These are phyloP conservation scores for Caloboletus inedulis DNA, from an alignment of 1,284 basidiomycete species.

Conservation along the genomic window DNA sequence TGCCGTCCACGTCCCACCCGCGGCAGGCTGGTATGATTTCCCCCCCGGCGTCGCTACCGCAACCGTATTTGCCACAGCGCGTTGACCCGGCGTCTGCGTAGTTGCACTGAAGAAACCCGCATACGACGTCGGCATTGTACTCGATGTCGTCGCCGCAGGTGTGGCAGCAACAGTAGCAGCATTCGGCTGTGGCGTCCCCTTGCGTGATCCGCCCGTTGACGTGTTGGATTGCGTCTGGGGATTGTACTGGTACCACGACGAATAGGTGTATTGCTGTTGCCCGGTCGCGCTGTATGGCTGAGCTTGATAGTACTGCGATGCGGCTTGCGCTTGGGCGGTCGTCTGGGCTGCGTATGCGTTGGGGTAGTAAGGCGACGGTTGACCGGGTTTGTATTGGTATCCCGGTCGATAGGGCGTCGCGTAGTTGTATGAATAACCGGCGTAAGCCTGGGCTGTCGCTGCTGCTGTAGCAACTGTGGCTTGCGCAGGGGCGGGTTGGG, in stretches of 20 bases:
- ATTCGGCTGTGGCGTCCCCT: conserved; percentile 49
- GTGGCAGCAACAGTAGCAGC: conserved; percentile 28
- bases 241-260: conserved; percentile 34
- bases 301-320: conserved; percentile 31
- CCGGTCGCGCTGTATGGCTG: conserved; percentile 31
- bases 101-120: conserved; percentile 36
- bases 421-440: conserved; percentile 27
- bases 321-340: conserved; percentile 25
- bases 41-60: conserved; percentile 25
- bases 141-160: conserved; percentile 25
- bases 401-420: conserved; percentile 31
- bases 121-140: conserved; percentile 35
- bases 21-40: conserved; percentile 29
- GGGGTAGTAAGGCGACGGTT: conserved; percentile 33
- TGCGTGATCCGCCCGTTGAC: conserved; percentile 38
- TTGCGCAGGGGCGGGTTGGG: conserved; percentile 27
- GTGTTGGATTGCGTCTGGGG: conserved; percentile 29
- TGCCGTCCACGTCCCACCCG: conserved; percentile 28
- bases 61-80: conserved; percentile 50
- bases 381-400: conserved; percentile 35
- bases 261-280: conserved; percentile 35
- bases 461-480: conserved; percentile 20
- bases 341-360: conserved; percentile 24
- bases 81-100: conserved; percentile 37
- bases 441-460: conserved; percentile 28